Conservation (phyloP, 805 yeast genomes). For the Yarrowia sp. region DNA sequence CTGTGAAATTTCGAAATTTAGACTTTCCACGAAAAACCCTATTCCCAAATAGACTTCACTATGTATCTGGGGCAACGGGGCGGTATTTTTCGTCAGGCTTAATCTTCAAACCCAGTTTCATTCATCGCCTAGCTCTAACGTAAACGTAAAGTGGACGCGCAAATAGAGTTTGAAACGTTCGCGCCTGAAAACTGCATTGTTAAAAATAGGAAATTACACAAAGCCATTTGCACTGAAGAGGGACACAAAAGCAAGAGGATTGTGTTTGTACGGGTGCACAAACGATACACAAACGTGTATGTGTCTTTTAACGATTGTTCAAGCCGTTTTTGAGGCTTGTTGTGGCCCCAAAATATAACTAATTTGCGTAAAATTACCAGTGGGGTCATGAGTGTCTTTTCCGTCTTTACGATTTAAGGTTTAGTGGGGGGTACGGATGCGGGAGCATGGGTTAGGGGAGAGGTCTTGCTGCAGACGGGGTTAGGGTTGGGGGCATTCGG, state of each 20-base stretch:
- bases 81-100: conserved; percentile 7
- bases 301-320: too few relatives aligned
- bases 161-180: conserved; percentile 11
- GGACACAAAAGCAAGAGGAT: too few relatives aligned
- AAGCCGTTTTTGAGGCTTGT: too few relatives aligned
- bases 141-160: neutral
- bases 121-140: neutral
- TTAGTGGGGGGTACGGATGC: conserved; percentile 23
- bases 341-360: too few relatives aligned
- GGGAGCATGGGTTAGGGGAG: neutral
- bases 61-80: conserved; percentile 26
- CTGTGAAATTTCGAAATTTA: neutral
- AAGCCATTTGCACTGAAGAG: too few relatives aligned
- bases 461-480: neutral
- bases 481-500: neutral
- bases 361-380: neutral
- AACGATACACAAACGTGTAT: too few relatives aligned
- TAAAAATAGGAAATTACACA: conserved; percentile 19
- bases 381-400: conserved; percentile 16
- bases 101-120: neutral
- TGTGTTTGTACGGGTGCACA: too few relatives aligned
- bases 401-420: neutral
- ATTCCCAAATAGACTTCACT: neutral
- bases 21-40: neutral
- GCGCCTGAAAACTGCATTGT: conserved; percentile 12